phyloP scores from a whole-genome alignment of 805 yeast species.

The Maudiozyma turicensis region DNA sequence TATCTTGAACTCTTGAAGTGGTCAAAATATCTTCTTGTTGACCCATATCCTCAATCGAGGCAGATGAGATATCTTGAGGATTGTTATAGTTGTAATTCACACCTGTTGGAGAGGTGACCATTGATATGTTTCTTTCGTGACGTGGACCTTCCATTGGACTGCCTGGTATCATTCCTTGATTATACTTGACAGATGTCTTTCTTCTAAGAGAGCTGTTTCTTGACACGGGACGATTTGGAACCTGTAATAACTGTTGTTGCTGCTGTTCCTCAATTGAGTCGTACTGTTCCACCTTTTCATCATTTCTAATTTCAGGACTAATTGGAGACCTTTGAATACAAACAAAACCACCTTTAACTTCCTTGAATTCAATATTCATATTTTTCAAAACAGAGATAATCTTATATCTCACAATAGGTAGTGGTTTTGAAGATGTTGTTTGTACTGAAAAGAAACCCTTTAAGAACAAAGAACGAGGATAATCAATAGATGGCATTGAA shows the following conservation, averaged over 20 bases:
- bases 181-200: slow-evolving; percentile 24
- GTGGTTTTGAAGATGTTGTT: slow-evolving; percentile 86
- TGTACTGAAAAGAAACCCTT: slow-evolving; percentile 93
- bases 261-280: neutral
- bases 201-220: slow-evolving; percentile 33
- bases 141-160: slow-evolving; percentile 43
- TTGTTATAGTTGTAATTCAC: neutral
- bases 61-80: slow-evolving; percentile 26
- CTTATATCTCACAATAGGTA: slow-evolving; percentile 79
- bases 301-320: slow-evolving; percentile 24
- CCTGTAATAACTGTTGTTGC: slow-evolving; percentile 2
- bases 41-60: slow-evolving; percentile 21
- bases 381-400: slow-evolving; percentile 67
- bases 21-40: slow-evolving; percentile 30
- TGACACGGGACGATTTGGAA: slow-evolving; percentile 8
- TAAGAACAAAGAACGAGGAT: slow-evolving; percentile 80
- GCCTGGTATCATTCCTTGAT: slow-evolving; percentile 37
- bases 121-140: slow-evolving; percentile 22
- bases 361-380: slow-evolving; percentile 72
- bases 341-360: slow-evolving; percentile 88
- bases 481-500: slow-evolving; percentile 88
- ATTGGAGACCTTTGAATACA: slow-evolving; percentile 54
- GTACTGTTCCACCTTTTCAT: slow-evolving; percentile 12
- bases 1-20: slow-evolving; percentile 51
- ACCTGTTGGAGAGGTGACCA: slow-evolving; percentile 23